These are phyloP conservation scores for Zhuliangozyma blackwelliae DNA, from an alignment of 1,139 yeast genomes.

Conservation along the genomic window DNA sequence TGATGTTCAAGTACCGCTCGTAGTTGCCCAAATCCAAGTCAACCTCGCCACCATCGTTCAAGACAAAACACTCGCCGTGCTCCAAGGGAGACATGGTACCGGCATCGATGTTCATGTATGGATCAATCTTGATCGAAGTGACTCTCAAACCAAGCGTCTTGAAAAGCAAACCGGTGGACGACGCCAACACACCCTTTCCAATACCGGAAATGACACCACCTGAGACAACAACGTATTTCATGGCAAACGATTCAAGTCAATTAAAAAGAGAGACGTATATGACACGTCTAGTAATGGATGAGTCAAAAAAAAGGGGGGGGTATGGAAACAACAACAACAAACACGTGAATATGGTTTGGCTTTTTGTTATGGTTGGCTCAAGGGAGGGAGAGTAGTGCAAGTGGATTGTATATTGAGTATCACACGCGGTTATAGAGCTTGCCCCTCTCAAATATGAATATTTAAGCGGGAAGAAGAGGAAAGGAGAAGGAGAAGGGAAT, in stretches of 20 bases:
- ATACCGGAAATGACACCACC: slow-evolving; percentile 99
- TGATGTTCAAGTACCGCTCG: slow-evolving; percentile 91
- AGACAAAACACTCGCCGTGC: slow-evolving; percentile 97
- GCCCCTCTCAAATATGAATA: slow-evolving; percentile 44
- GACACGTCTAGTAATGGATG: slow-evolving; percentile 6
- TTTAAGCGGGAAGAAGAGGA: slow-evolving; percentile 48
- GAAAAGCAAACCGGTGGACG: slow-evolving; percentile 91
- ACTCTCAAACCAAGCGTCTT: slow-evolving; percentile 93
- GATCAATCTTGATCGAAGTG: slow-evolving; percentile 96
- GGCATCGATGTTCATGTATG: slow-evolving; percentile 98
- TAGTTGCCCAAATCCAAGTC: slow-evolving; percentile 97
- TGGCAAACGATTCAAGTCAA: slow-evolving; percentile 17
- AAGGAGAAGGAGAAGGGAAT: slow-evolving; percentile 6
- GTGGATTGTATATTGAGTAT: too few species aligned
- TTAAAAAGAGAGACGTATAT: slow-evolving; percentile 1
- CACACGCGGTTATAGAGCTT: slow-evolving; percentile 9
- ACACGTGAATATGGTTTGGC: too few species aligned
- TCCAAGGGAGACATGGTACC: slow-evolving; percentile 99
- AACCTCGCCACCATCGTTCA: slow-evolving; percentile 98
- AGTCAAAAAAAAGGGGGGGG: too few species aligned
- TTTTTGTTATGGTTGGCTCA: too few species aligned
- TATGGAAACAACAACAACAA: too few species aligned
- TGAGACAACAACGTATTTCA: slow-evolving; percentile 99
- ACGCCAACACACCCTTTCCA: slow-evolving; percentile 97
- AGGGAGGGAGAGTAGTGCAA: too few species aligned